These are phyloP conservation scores for Pseudogymnoascus sp. DNA, from an alignment of 2,329 filamentous ascomycete genomes.

Conservation along the genomic window DNA sequence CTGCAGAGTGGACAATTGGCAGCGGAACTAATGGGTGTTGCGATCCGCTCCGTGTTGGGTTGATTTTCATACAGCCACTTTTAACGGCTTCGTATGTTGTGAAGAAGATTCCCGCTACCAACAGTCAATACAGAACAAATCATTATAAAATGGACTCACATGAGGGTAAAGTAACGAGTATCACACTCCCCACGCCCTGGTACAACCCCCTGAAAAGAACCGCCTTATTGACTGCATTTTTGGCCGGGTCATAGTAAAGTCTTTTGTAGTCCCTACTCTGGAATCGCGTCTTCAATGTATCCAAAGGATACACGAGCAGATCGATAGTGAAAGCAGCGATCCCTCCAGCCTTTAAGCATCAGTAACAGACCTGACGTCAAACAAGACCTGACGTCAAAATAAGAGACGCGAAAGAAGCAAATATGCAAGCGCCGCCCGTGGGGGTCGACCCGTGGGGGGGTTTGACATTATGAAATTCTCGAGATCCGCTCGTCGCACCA, in stretches of 20 bases:
- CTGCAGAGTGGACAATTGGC: slow-evolving; percentile 61
- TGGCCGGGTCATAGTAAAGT: slow-evolving; percentile 51
- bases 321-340: slow-evolving; percentile 81
- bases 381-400: slow-evolving; percentile 6
- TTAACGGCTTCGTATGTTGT: slow-evolving; percentile 80
- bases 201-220: slow-evolving; percentile 67
- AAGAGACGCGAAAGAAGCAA: slow-evolving; percentile 6
- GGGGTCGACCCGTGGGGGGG: background rate
- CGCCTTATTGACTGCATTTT: slow-evolving; percentile 44
- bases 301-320: slow-evolving; percentile 77
- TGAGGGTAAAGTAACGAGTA: slow-evolving; percentile 81
- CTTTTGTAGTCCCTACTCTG: slow-evolving; percentile 69
- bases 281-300: slow-evolving; percentile 80
- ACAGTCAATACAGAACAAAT: slow-evolving; percentile 14
- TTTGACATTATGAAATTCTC: slow-evolving; percentile 5
- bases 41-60: slow-evolving; percentile 35
- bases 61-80: slow-evolving; percentile 45
- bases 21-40: slow-evolving; percentile 60
- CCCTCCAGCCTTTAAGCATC: slow-evolving; percentile 59
- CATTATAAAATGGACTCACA: slow-evolving; percentile 38
- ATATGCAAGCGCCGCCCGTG: slow-evolving; percentile 1
- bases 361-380: slow-evolving; percentile 11
- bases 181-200: slow-evolving; percentile 77
- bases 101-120: slow-evolving; percentile 72
- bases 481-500: slow-evolving; percentile 4